Evolutionary conservation across 306 rosid species (phyloP).

Genomic region (Parietaria judaica): DNA sequence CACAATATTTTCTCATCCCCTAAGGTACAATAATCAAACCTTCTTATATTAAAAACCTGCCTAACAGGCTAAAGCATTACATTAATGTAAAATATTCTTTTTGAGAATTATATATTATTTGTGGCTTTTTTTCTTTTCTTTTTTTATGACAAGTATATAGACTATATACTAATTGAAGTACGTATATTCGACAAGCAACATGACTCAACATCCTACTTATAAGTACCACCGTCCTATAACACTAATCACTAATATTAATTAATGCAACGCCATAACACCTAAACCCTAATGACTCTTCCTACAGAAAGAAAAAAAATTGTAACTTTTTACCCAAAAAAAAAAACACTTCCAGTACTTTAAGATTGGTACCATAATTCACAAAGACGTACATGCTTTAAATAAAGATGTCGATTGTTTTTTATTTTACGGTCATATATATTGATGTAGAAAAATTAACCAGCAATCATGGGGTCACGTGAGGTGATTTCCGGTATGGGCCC

Average conservation of each 20-base stretch:
- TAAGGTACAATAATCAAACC: constrained; percentile 12
- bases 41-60: constrained; percentile 5
- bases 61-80: constrained; percentile 1
- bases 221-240: constrained; percentile 24
- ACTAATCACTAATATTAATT: constrained; percentile 5
- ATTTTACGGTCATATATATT: too few species aligned
- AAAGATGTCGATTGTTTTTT: too few species aligned
- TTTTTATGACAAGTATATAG: neutral
- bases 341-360: too few species aligned
- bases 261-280: constrained; percentile 5
- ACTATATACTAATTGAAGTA: constrained; percentile 29
- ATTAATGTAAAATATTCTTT: constrained; percentile 9
- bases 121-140: too few species aligned
- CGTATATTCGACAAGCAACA: constrained; percentile 30
- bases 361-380: too few species aligned
- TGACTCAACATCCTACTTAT: constrained; percentile 30
- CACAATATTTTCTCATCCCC: constrained; percentile 29
- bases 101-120: neutral
- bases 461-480: too few species aligned
- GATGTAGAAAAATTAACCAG: too few species aligned
- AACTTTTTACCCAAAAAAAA: too few species aligned
- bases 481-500: too few species aligned
- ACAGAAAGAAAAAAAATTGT: too few species aligned
- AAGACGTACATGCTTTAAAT: too few species aligned
- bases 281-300: neutral